Conservation (phyloP, 768 basidiomycete species). For the Tricholoma saponaceum region DNA sequence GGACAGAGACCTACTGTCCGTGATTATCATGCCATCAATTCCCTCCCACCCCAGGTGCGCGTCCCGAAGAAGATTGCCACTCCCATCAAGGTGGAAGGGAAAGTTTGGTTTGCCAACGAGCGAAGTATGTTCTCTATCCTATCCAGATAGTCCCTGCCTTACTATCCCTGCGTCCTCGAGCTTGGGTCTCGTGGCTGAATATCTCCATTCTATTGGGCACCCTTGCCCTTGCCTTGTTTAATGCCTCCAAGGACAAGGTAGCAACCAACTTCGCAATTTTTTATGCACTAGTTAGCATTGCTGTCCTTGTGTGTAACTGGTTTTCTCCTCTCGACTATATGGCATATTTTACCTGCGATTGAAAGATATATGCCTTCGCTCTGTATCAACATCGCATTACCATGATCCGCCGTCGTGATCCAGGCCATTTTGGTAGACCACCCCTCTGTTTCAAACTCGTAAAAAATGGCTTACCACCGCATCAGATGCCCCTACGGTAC, state of each 20-base stretch:
- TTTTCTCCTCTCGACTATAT: neutral
- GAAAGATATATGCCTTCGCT: constrained; percentile 77
- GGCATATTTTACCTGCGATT: neutral
- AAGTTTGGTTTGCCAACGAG: constrained; percentile 98
- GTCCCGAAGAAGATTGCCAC: constrained; percentile 82
- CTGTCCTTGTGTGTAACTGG: constrained; percentile 49
- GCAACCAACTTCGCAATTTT: constrained; percentile 75
- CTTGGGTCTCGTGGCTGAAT: constrained; percentile 93
- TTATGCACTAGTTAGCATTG: constrained; percentile 78
- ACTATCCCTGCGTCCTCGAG: constrained; percentile 29
- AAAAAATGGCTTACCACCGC: neutral
- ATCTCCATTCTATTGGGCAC: constrained; percentile 81
- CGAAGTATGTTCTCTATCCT: constrained; percentile 51
- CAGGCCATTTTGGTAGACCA: constrained; percentile 79
- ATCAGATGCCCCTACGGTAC: constrained; percentile 78
- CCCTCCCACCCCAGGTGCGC: constrained; percentile 57
- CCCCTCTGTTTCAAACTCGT: neutral
- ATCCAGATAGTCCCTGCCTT: neutral
- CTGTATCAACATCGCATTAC: constrained; percentile 87
- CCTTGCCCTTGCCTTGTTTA: constrained; percentile 84
- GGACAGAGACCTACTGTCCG: constrained; percentile 59
- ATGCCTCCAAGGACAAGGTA: constrained; percentile 71
- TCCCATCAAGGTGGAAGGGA: constrained; percentile 84
- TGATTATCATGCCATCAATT: constrained; percentile 74
- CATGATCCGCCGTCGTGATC: constrained; percentile 86